phyloP scores from a whole-genome alignment of 2,329 filamentous ascomycete species.

The Simplicillium sp. region DNA sequence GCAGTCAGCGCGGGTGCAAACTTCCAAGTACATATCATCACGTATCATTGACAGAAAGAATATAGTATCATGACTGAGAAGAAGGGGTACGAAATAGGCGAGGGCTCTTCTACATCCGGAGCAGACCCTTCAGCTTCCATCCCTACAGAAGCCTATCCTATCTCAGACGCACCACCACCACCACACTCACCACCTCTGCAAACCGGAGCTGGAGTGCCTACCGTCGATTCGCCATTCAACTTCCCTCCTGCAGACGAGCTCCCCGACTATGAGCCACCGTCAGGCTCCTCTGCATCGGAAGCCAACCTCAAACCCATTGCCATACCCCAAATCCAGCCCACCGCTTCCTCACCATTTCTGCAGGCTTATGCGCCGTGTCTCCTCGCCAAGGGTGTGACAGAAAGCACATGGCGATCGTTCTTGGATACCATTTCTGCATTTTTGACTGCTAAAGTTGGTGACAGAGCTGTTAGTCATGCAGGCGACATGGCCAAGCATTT shows the following conservation, averaged over 20 bases:
- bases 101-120: no score
- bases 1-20: no score
- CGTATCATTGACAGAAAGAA: no score
- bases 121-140: not conserved
- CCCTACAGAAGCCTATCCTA: not conserved
- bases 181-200: constrained; percentile 2
- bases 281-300: not conserved
- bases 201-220: constrained; percentile 13
- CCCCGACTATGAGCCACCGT: constrained; percentile 17
- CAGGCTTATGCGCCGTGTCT: constrained; percentile 26
- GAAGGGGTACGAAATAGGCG: no score
- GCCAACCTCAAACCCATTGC: constrained; percentile 21
- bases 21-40: no score
- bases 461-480: constrained; percentile 32
- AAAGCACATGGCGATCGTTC: constrained; percentile 23
- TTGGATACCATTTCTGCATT: constrained; percentile 34
- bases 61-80: no score
- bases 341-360: constrained; percentile 26
- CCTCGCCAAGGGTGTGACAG: constrained; percentile 25
- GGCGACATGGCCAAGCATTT: constrained; percentile 28
- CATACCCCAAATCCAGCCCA: constrained; percentile 27
- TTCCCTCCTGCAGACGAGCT: constrained; percentile 23
- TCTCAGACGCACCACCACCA: not conserved
- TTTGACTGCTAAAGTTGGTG: constrained; percentile 32
- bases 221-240: constrained; percentile 25